Conservation (phyloP, 2,329 filamentous ascomycete species). For the Neopestalotiopsis rosae region DNA sequence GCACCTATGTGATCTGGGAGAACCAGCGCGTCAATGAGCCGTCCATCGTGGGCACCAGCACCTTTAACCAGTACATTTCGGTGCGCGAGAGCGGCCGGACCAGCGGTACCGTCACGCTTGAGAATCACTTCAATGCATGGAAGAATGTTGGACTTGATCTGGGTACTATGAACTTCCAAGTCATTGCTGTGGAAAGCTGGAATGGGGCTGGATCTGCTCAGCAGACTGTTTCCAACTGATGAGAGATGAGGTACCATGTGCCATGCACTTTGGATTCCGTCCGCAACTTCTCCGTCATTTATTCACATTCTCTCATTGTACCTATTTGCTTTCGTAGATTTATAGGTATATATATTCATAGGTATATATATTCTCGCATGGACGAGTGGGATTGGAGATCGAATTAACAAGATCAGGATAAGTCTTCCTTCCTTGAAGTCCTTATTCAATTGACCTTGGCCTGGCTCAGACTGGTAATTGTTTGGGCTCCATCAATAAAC, state of each 20-base stretch:
- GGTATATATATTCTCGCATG: no score
- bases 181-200: conserved; percentile 53
- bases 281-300: no score
- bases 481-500: conserved; percentile 16
- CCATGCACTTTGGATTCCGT: no score
- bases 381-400: no score
- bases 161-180: conserved; percentile 53
- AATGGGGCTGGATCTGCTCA: conserved; percentile 44
- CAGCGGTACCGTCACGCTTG: conserved; percentile 50
- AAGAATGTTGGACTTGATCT: conserved; percentile 45
- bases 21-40: conserved; percentile 44
- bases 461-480: conserved; percentile 14
- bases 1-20: conserved; percentile 40
- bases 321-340: no score
- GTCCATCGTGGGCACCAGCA: conserved; percentile 49
- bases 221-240: conserved; percentile 39
- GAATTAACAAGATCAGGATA: no score
- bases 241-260: no score
- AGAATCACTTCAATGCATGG: conserved; percentile 57
- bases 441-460: conserved; percentile 17
- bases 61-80: conserved; percentile 56
- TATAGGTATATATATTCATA: no score
- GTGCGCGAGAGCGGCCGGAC: conserved; percentile 51
- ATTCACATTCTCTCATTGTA: no score
- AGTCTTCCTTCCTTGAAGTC: no score